phyloP scores from a whole-genome alignment of 2,329 filamentous ascomycete species.

The Fusarium caatingaense region DNA sequence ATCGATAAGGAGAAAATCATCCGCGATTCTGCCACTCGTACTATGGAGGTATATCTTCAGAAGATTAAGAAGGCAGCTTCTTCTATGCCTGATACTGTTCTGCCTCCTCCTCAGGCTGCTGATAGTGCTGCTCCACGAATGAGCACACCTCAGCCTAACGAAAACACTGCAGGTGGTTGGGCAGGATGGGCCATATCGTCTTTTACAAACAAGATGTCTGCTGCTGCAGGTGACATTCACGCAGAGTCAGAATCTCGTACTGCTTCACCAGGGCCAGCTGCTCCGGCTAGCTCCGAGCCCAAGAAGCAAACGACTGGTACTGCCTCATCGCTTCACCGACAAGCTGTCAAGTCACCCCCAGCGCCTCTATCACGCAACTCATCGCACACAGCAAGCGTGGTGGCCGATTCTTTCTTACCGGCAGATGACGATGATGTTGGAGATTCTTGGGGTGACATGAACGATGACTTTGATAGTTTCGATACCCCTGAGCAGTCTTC shows the following conservation, averaged over 20 bases:
- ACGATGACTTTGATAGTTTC: conserved; percentile 60
- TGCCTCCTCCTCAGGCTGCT: conserved; percentile 72
- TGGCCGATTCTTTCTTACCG: conserved; percentile 64
- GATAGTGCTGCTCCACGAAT: conserved; percentile 74
- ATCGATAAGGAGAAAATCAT: conserved; percentile 97
- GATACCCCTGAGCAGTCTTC: conserved; percentile 49
- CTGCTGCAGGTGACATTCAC: conserved; percentile 88
- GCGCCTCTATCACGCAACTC: conserved; percentile 60
- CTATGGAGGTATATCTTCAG: conserved; percentile 85
- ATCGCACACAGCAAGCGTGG: conserved; percentile 57
- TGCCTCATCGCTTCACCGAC: conserved; percentile 69
- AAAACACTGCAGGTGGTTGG: conserved; percentile 68
- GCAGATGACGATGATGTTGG: conserved; percentile 69
- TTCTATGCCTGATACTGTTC: conserved; percentile 81
- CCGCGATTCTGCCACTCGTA: conserved; percentile 90
- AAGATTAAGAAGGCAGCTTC: conserved; percentile 82
- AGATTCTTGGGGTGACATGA: conserved; percentile 82
- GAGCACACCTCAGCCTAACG: conserved; percentile 78
- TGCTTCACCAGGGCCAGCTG: conserved; percentile 55
- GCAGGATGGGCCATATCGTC: conserved; percentile 98
- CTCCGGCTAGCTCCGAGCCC: conserved; percentile 55
- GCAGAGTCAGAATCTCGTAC: conserved; percentile 59
- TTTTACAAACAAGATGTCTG: conserved; percentile 92
- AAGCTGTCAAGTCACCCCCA: conserved; percentile 67
- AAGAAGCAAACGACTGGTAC: conserved; percentile 59